Evolutionary conservation across 2,329 filamentous ascomycete genomes (phyloP), one percentile per base, ranked within the genome.

Genomic region (Purpureocillium takamizusanense): DNA sequence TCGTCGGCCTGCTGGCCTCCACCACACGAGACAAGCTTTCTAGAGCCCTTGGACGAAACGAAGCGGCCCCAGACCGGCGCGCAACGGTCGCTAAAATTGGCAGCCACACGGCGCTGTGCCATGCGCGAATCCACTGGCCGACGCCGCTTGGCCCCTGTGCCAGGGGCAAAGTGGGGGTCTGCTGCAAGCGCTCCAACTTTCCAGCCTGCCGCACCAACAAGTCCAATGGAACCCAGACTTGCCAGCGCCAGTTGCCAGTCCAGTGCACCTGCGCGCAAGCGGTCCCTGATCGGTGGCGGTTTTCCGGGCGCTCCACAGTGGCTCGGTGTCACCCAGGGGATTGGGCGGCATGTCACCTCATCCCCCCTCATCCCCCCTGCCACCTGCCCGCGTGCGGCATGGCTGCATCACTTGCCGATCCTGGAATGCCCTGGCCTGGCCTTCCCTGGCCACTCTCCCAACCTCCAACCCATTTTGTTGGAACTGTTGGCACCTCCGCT

Each of bases 21-120:
- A 25, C 21, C 21, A 25, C 21, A 25, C 21, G 10, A 25, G 21
- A 25, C 21, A 25, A 25, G 21, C 21, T 25, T 25, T 25, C 10
- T n/a, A n/a, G n/a, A 10, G 21, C 21, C 21, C 21, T 25, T n/a
- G n/a, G 21, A 10, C 21, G 21, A 25, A 25, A 25, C 21, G 21
- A 25, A 25, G 21, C 21, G 21, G 21, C 21, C 21, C 21, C 21
- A 25, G 21, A 25, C 21, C n/a, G 21, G 21, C 21, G 21, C 21
- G 10, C 21, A 38, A 40, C 29, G 28, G 35, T 37, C 33, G 36
- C 42, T 43, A 41, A 42, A 42, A 38, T 39, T 33, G 36, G 33
- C 39, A 35, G 27, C 32, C 33, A 31, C 2, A 27, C 33, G 31
- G 25, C 29, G 37, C 15, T 31, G 17, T 25, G 21, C 21, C 6